phyloP scores from a whole-genome alignment of 306 rosid species.

The Lathyrus aphaca region DNA sequence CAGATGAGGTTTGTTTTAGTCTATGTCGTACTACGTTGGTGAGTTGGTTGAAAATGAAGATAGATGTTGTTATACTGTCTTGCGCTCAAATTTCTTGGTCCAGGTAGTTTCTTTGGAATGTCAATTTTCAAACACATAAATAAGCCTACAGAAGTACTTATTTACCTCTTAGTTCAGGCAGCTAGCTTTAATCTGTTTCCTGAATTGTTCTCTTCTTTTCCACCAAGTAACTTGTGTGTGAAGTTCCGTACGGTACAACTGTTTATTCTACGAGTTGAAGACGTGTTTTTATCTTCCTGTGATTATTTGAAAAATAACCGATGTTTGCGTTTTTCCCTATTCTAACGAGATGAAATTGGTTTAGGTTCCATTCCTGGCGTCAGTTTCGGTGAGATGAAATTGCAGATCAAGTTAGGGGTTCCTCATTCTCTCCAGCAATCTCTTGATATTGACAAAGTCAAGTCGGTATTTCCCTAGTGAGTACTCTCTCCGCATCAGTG shows the following conservation, averaged over 20 bases:
- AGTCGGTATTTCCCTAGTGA: conserved; percentile 94
- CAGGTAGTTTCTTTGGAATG: not conserved
- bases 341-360: conserved; percentile 36
- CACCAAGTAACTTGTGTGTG: not conserved
- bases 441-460: conserved; percentile 80
- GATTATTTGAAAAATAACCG: not conserved
- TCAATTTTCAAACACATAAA: conserved; percentile 9
- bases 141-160: conserved; percentile 11
- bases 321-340: too few relatives aligned
- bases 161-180: not conserved
- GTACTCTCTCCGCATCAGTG: conserved; percentile 35
- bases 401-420: conserved; percentile 89
- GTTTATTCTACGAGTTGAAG: conserved; percentile 1
- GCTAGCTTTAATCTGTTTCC: conserved; percentile 12
- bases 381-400: conserved; percentile 80
- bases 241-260: not conserved
- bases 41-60: too few relatives aligned
- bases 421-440: conserved; percentile 78
- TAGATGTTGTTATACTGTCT: conserved; percentile 13
- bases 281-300: not conserved
- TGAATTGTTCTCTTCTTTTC: not conserved
- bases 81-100: conserved; percentile 5
- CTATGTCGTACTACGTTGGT: too few relatives aligned
- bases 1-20: too few relatives aligned
- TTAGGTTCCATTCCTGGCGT: conserved; percentile 95